Evolutionary conservation across 2,329 filamentous ascomycete species (phyloP).

Genomic region (Cryphonectria japonica): DNA sequence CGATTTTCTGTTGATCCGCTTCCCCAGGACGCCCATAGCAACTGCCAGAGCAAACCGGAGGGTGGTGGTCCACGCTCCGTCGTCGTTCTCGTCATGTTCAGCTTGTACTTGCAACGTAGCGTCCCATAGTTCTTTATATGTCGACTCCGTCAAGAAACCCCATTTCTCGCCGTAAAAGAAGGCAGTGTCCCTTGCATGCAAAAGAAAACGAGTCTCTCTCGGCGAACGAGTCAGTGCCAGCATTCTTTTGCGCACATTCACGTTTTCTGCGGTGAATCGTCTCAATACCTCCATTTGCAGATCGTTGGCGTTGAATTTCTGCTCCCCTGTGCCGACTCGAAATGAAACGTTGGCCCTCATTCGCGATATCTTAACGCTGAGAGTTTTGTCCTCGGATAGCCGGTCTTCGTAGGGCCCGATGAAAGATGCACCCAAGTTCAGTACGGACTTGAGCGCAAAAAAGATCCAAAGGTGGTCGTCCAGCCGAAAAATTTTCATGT

Average conservation of each 20-base stretch:
- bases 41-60: neutral
- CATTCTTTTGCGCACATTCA: neutral
- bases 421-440: neutral
- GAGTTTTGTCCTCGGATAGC: too few relatives aligned
- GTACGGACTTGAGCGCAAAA: neutral
- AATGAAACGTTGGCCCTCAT: neutral
- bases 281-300: neutral
- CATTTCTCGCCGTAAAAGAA: neutral
- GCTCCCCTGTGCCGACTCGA: neutral
- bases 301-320: neutral
- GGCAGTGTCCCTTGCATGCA: neutral
- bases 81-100: neutral
- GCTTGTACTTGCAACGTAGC: neutral
- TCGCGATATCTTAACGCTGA: neutral
- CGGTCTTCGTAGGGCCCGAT: neutral
- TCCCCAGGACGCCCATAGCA: neutral
- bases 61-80: neutral
- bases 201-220: neutral
- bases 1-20: neutral
- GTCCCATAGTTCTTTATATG: neutral
- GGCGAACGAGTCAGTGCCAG: neutral
- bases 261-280: neutral
- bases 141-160: neutral
- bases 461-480: neutral
- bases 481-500: neutral